A percentile compares a stretch with the other conserved stretches of the same genome.
Evolutionary conservation across 1,284 basidiomycete species (phyloP).

Genomic region (Moniliophthora roreri): DNA sequence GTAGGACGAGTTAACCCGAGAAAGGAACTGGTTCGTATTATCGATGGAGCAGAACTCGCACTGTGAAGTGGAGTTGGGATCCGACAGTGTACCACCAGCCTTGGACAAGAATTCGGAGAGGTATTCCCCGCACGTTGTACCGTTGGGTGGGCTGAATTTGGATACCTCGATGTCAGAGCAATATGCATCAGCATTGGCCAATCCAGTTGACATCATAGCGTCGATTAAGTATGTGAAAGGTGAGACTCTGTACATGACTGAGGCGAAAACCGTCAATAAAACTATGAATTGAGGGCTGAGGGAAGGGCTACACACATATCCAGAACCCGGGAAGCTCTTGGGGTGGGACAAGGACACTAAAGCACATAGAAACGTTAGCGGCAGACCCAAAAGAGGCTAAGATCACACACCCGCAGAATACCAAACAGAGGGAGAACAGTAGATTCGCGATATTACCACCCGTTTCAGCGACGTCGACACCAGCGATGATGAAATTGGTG

Average conservation of each 20-base stretch:
- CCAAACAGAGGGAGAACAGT: slow-evolving; percentile 28
- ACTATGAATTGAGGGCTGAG: no score
- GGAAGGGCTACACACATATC: slow-evolving; percentile 59
- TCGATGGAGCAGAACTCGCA: slow-evolving; percentile 58
- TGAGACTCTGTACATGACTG: slow-evolving; percentile 61
- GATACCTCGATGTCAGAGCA: slow-evolving; percentile 39
- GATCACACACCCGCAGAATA: slow-evolving; percentile 45
- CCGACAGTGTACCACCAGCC: slow-evolving; percentile 66
- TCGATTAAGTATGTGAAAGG: slow-evolving; percentile 71
- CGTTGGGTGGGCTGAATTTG: slow-evolving; percentile 54
- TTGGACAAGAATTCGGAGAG: slow-evolving; percentile 51
- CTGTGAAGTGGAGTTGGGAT: slow-evolving; percentile 48
- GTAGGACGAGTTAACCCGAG: slow-evolving; percentile 28
- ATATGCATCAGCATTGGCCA: slow-evolving; percentile 22
- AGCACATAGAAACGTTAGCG: slow-evolving; percentile 8
- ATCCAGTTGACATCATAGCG: slow-evolving; percentile 32
- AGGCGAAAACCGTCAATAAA: no score
- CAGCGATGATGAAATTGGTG: slow-evolving; percentile 21
- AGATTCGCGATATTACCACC: slow-evolving; percentile 26
- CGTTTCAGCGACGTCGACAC: slow-evolving; percentile 39
- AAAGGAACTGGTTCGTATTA: slow-evolving; percentile 61
- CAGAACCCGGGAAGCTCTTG: slow-evolving; percentile 66
- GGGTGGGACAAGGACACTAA: slow-evolving; percentile 53
- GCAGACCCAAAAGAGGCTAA: slow-evolving; percentile 1
- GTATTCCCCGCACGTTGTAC: slow-evolving; percentile 62